Conservation (phyloP, 805 yeast species). For the Wickerhamomyces silvicola region DNA sequence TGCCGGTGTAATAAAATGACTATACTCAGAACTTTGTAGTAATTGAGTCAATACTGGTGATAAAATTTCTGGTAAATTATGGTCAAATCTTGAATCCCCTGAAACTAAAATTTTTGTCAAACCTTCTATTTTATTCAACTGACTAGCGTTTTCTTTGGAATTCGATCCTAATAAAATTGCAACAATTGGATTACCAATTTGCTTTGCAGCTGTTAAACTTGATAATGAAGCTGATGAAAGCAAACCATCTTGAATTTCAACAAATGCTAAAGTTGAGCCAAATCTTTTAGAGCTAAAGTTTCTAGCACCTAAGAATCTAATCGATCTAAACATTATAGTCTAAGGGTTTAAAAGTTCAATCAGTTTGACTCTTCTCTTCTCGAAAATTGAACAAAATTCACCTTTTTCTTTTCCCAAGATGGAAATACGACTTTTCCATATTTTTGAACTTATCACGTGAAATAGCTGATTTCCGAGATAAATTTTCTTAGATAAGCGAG, state of each 20-base stretch:
- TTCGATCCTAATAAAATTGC: conserved; percentile 68
- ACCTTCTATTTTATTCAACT: conserved; percentile 46
- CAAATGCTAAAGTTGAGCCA: conserved; percentile 68
- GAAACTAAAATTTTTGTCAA: conserved; percentile 41
- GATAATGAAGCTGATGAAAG: conserved; percentile 66
- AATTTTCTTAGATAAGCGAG: too few relatives aligned
- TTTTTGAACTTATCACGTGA: too few relatives aligned
- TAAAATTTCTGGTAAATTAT: conserved; percentile 72
- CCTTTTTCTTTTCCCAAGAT: too few relatives aligned
- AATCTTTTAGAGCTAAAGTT: conserved; percentile 29
- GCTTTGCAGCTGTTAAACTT: conserved; percentile 69
- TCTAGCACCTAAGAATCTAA: not conserved
- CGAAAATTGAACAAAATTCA: too few relatives aligned
- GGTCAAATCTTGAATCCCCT: conserved; percentile 52
- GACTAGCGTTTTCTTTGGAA: conserved; percentile 42
- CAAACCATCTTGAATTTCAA: conserved; percentile 52
- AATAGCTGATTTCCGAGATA: too few relatives aligned
- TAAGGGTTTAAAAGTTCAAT: not conserved
- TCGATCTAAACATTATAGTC: conserved; percentile 13
- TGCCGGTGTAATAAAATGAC: conserved; percentile 72
- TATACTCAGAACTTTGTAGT: conserved; percentile 24
- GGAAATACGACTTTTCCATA: too few relatives aligned
- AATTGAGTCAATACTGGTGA: conserved; percentile 56
- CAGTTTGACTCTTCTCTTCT: not conserved
- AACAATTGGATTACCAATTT: conserved; percentile 72